Evolutionary conservation across 352 stramenopile species (phyloP).

Genomic region (Poterioochromonas sp.): DNA sequence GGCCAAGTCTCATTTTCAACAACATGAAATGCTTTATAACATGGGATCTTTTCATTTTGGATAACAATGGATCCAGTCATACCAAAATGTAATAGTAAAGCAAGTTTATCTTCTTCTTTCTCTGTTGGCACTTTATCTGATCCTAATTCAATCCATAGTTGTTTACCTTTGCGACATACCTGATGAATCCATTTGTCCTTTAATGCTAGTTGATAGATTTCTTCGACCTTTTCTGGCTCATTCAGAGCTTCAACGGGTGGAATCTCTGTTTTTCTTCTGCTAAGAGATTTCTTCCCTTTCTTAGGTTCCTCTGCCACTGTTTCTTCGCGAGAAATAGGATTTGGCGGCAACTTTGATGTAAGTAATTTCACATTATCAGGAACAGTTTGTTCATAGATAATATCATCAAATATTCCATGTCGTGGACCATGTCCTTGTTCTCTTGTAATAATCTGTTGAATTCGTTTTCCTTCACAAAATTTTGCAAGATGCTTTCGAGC

Average conservation of each 20-base stretch:
- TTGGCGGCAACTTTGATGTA: too few relatives aligned
- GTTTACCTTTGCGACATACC: constrained; percentile 42
- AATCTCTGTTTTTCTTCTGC: too few relatives aligned
- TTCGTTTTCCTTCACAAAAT: constrained; percentile 23
- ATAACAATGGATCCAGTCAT: constrained; percentile 45
- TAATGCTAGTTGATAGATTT: neutral
- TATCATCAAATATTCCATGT: constrained; percentile 39
- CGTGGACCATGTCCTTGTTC: constrained; percentile 29
- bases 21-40: constrained; percentile 40
- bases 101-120: too few relatives aligned
- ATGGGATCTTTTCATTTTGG: constrained; percentile 31
- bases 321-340: too few relatives aligned
- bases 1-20: constrained; percentile 38
- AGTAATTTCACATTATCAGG: too few relatives aligned
- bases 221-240: neutral
- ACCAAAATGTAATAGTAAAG: constrained; percentile 42
- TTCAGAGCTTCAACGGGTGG: too few relatives aligned
- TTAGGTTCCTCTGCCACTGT: too few relatives aligned
- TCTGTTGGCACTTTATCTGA: neutral
- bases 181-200: neutral
- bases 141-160: constrained; percentile 42
- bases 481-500: constrained; percentile 26
- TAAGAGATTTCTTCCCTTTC: too few relatives aligned
- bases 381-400: constrained; percentile 33
- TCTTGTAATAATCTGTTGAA: constrained; percentile 12